phyloP scores from a whole-genome alignment of 2,329 filamentous ascomycete genomes.

The Microsporum ferrugineum region DNA sequence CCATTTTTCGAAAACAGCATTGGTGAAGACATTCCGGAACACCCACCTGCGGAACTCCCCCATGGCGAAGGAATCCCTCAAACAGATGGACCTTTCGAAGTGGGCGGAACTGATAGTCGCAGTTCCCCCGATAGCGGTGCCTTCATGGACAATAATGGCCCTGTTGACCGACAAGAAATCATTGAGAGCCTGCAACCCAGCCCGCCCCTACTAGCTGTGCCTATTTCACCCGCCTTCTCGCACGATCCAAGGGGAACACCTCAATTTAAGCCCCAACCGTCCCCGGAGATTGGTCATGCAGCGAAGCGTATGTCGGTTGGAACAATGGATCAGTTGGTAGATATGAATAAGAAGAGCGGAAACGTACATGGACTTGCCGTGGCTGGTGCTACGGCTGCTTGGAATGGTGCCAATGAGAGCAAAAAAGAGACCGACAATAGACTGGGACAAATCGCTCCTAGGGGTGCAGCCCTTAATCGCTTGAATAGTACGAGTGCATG shows the following conservation, averaged over 20 bases:
- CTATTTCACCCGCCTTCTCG: slow-evolving; percentile 64
- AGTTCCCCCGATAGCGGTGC: slow-evolving; percentile 33
- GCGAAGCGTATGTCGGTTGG: slow-evolving; percentile 73
- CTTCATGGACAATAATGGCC: slow-evolving; percentile 13
- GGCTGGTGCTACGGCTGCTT: slow-evolving; percentile 31
- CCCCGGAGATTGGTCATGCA: slow-evolving; percentile 65
- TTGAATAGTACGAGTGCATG: slow-evolving; percentile 13
- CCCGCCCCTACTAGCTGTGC: slow-evolving; percentile 63
- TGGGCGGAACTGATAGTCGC: slow-evolving; percentile 24
- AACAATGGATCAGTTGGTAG: slow-evolving; percentile 69
- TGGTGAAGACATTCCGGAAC: slow-evolving; percentile 17
- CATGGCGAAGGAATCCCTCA: slow-evolving; percentile 23
- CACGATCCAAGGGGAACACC: slow-evolving; percentile 64
- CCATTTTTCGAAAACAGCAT: slow-evolving; percentile 10
- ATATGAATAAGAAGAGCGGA: slow-evolving; percentile 40
- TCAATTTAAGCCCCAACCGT: slow-evolving; percentile 56
- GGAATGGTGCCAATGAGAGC: slow-evolving; percentile 20
- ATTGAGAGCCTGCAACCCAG: slow-evolving; percentile 34
- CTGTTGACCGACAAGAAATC: slow-evolving; percentile 21
- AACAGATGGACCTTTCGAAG: slow-evolving; percentile 16
- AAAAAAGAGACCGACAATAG: not conserved
- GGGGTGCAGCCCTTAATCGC: not conserved
- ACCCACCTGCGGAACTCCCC: slow-evolving; percentile 32
- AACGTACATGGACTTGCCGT: slow-evolving; percentile 36
- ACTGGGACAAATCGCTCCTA: not conserved